Conservation (phyloP, 202 grass and related monocot species). For the Zoysia matrella region DNA sequence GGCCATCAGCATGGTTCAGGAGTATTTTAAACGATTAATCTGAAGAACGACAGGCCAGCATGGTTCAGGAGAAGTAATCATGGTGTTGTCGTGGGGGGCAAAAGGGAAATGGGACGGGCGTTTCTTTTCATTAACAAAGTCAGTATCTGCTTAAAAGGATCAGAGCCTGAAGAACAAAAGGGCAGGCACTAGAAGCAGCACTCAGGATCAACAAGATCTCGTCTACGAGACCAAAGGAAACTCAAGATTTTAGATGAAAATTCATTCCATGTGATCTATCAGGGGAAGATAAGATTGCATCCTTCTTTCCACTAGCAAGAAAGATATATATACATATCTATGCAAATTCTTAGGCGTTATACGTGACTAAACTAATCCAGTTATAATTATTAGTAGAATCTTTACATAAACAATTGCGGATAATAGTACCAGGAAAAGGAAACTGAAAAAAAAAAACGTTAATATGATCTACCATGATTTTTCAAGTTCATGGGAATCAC, state of each 20-base stretch:
- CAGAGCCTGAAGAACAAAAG: constrained; percentile 40
- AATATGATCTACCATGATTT: constrained; percentile 40
- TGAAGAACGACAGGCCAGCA: constrained; percentile 14
- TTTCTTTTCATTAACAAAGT: constrained; percentile 37
- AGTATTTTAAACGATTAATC: constrained; percentile 1
- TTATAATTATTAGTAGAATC: too few species aligned
- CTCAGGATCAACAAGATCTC: constrained; percentile 54
- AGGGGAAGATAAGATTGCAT: constrained; percentile 42
- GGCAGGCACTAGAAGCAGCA: constrained; percentile 38
- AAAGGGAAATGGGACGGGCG: constrained; percentile 35
- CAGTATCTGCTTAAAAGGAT: constrained; percentile 47
- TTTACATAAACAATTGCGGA: neutral
- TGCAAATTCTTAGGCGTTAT: neutral
- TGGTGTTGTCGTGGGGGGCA: constrained; percentile 47
- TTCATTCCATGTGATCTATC: constrained; percentile 40
- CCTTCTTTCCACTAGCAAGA: constrained; percentile 32
- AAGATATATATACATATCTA: constrained; percentile 4
- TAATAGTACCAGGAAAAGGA: neutral
- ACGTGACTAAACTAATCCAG: too few species aligned
- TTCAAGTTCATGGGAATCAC: constrained; percentile 39
- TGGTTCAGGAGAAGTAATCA: constrained; percentile 46
- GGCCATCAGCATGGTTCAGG: constrained; percentile 6
- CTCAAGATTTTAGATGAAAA: constrained; percentile 41
- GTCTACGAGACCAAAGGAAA: constrained; percentile 29
- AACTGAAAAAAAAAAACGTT: neutral